Base-by-base conservation (phyloP, 2,329 filamentous ascomycete species). In the Decorospora gaudefroyi region DNA sequence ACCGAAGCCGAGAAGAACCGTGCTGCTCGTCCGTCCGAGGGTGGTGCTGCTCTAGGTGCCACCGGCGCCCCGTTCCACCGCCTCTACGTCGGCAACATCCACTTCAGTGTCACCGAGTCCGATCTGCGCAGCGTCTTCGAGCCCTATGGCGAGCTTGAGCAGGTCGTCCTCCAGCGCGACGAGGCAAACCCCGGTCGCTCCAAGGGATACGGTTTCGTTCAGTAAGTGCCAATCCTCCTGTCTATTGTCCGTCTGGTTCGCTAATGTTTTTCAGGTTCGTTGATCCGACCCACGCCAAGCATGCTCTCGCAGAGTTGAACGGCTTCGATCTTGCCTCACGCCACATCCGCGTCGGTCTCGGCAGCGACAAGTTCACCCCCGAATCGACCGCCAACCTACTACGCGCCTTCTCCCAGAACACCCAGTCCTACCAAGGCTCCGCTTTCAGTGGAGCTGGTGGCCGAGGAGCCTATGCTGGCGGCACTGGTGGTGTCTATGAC, bases 1-100 rank as follows among this genome's bases (percentile, higher is more conserved):
- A 97, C 93, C 64, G 93, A 99, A 79, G 95, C 93, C 70, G 95
- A 99, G 74, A 99, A 99, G 80, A 99, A 99, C 70, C 90, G 93
- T 62, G 92, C 96, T 78, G 90, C 90, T 55, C 90, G 92, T 59
- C 92, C 83, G 55, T 82, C 88, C 38, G 64, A 65, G 34, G 57
- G 59, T 34, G 74, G 78, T 35, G 79, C 80, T 56, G 84, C 80
- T 56, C 77, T 75, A 46, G 83, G 89, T 59, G 85, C 87, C 48
- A 91, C 91, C 69, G 87, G 88, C 50, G 86, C 95, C 47, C 93
- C 93, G 16, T 97, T 97, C 78, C 93, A 99, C 75, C 88, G 95
- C 60, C 86, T 99, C 48, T 99, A 97, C 72, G 92, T 99, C 60
- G 93, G 93, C 73, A 99, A 99, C 71, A 97, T 99, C 61, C 93